phyloP scores from a whole-genome alignment of 768 basidiomycete genomes.

The Royoungia palumana region DNA sequence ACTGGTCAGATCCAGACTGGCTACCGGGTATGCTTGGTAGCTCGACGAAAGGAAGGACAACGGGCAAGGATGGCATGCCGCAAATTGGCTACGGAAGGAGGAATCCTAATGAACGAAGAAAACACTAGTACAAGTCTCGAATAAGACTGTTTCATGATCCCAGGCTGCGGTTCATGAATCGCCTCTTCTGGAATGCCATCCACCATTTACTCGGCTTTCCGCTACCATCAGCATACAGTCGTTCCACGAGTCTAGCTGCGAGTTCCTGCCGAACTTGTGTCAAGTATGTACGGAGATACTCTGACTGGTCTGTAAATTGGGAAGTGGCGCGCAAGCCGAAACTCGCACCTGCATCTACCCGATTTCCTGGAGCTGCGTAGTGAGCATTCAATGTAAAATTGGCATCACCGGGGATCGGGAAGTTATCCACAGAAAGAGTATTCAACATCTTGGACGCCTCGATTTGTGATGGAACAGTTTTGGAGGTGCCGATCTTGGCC shows the following conservation, averaged over 20 bases:
- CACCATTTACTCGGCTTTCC: slow-evolving; percentile 99
- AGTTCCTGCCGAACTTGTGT: slow-evolving; percentile 92
- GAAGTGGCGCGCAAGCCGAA: not conserved
- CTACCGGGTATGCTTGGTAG: slow-evolving; percentile 75
- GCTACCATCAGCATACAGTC: slow-evolving; percentile 88
- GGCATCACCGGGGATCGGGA: slow-evolving; percentile 93
- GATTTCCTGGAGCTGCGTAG: slow-evolving; percentile 74
- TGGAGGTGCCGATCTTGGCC: slow-evolving; percentile 75
- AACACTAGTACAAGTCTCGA: slow-evolving; percentile 31
- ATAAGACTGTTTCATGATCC: slow-evolving; percentile 45
- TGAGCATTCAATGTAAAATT: slow-evolving; percentile 91
- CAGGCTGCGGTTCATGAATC: slow-evolving; percentile 91
- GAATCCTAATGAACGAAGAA: slow-evolving; percentile 85
- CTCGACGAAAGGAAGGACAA: slow-evolving; percentile 61
- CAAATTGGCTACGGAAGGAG: slow-evolving; percentile 81
- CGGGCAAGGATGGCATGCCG: slow-evolving; percentile 69
- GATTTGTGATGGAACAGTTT: slow-evolving; percentile 66
- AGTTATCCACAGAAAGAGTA: slow-evolving; percentile 90
- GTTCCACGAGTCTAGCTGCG: slow-evolving; percentile 79
- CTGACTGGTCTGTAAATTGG: slow-evolving; percentile 38
- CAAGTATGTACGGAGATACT: slow-evolving; percentile 87
- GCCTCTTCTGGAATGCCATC: slow-evolving; percentile 99
- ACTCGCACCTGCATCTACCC: slow-evolving; percentile 77
- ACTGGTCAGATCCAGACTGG: slow-evolving; percentile 98
- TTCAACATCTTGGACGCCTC: slow-evolving; percentile 88